Evolutionary conservation across 1,284 basidiomycete species (phyloP).

Genomic region (Mycena citricolor): DNA sequence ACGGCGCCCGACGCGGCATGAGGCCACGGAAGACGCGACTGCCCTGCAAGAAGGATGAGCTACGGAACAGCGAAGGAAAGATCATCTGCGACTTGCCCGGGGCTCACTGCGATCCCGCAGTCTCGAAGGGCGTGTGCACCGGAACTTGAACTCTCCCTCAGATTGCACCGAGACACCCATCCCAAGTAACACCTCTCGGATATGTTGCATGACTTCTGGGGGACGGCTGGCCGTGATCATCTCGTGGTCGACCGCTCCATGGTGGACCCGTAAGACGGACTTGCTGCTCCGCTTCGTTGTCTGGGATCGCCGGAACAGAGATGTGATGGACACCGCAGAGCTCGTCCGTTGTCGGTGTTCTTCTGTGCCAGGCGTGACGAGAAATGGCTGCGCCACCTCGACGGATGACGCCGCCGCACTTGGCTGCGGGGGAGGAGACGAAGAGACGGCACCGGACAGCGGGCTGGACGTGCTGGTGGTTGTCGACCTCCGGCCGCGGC

Average conservation of each 20-base stretch:
- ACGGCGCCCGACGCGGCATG: conserved; percentile 16
- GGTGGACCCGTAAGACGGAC: conserved; percentile 78
- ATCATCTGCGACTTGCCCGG: too few species aligned
- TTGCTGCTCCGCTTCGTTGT: conserved; percentile 32
- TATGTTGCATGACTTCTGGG: conserved; percentile 84
- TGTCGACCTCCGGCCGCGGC: conserved; percentile 13
- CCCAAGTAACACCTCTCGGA: conserved; percentile 74
- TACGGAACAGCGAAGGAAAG: conserved; percentile 2
- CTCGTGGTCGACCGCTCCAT: conserved; percentile 90
- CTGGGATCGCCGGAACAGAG: conserved; percentile 20
- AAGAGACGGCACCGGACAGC: conserved; percentile 10
- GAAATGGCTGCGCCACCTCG: conserved; percentile 14
- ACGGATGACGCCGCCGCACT: conserved; percentile 19
- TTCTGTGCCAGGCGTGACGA: conserved; percentile 16
- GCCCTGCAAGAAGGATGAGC: background rate
- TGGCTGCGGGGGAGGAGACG: conserved; percentile 8
- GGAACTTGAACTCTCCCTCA: conserved; percentile 87
- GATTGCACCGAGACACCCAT: conserved; percentile 92
- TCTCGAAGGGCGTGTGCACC: conserved; percentile 71
- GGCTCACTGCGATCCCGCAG: too few species aligned
- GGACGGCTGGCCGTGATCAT: conserved; percentile 87
- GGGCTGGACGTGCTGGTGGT: conserved; percentile 12
- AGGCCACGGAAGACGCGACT: conserved; percentile 12
- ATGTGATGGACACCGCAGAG: conserved; percentile 23
- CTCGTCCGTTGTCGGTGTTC: conserved; percentile 20